phyloP scores from a whole-genome alignment of 352 stramenopile species.

The Globisporangium rhizosaccharum region DNA sequence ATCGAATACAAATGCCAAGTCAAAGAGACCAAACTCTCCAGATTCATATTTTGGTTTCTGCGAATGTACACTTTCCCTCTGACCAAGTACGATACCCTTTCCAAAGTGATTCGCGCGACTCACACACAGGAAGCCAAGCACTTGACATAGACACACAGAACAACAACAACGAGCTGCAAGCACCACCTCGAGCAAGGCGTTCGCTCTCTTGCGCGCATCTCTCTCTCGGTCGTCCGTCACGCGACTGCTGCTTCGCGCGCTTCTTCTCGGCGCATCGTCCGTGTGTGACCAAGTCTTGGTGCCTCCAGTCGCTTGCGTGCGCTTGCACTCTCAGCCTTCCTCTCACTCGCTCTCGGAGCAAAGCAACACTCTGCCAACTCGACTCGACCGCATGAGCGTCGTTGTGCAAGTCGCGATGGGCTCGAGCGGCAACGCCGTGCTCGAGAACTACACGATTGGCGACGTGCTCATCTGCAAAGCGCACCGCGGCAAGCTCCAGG shows the following conservation, averaged over 20 bases:
- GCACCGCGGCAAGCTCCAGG: slow-evolving; percentile 77
- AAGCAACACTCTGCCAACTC: slow-evolving; percentile 2
- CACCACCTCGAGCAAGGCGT: too few relatives aligned
- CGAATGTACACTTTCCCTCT: too few relatives aligned
- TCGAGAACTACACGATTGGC: slow-evolving; percentile 79
- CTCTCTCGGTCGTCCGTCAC: not conserved
- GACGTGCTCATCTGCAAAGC: slow-evolving; percentile 85
- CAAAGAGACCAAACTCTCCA: too few relatives aligned
- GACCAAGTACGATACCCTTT: too few relatives aligned
- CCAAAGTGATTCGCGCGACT: too few relatives aligned
- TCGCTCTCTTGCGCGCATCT: not conserved
- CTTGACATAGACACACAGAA: too few relatives aligned
- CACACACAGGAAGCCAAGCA: too few relatives aligned
- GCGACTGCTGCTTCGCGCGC: not conserved
- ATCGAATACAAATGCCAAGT: too few relatives aligned
- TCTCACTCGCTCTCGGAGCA: not conserved
- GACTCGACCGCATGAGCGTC: slow-evolving; percentile 38
- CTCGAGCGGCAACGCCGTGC: slow-evolving; percentile 33
- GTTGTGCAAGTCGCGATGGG: slow-evolving; percentile 60
- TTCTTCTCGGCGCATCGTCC: not conserved
- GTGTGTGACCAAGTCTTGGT: not conserved
- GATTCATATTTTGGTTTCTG: too few relatives aligned
- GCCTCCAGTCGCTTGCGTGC: not conserved
- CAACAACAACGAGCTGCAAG: too few relatives aligned
- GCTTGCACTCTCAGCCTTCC: not conserved